A percentile compares a stretch with the other conserved stretches of the same genome.
These are phyloP conservation scores for Gomphus sp. DNA, from an alignment of 1,284 basidiomycete genomes.

Conservation along the genomic window DNA sequence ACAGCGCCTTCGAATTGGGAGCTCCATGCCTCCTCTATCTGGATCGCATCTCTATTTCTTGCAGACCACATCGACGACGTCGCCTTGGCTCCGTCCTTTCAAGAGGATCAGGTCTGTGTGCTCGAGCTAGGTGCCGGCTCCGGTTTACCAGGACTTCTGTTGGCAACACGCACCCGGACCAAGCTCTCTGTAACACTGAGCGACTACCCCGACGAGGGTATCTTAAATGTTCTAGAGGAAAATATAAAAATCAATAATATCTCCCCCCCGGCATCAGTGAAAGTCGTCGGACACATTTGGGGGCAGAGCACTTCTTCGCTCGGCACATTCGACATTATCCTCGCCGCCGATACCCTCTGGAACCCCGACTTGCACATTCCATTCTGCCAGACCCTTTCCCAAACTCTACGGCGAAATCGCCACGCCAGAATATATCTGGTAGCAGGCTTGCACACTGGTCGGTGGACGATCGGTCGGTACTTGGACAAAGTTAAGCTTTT, in stretches of 20 bases:
- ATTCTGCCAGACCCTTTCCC: constrained; percentile 43
- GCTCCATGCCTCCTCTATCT: constrained; percentile 66
- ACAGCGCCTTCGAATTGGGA: constrained; percentile 60
- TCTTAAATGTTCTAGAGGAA: constrained; percentile 46
- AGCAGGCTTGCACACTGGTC: constrained; percentile 64
- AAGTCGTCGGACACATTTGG: constrained; percentile 12
- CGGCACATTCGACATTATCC: constrained; percentile 47
- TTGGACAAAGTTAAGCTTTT: constrained; percentile 25
- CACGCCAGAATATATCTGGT: constrained; percentile 49
- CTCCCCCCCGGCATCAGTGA: constrained; percentile 29
- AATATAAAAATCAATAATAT: constrained; percentile 48
- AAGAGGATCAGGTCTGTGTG: constrained; percentile 22
- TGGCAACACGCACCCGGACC: constrained; percentile 38
- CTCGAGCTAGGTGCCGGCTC: constrained; percentile 67
- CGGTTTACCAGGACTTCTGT: constrained; percentile 58
- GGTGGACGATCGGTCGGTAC: constrained; percentile 59
- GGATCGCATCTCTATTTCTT: constrained; percentile 56
- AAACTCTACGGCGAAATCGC: constrained; percentile 33
- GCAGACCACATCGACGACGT: constrained; percentile 50
- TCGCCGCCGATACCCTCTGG: constrained; percentile 72
- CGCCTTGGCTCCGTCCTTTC: constrained; percentile 12
- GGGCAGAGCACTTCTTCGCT: constrained; percentile 8
- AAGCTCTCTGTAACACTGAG: constrained; percentile 42
- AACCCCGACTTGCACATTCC: constrained; percentile 47
- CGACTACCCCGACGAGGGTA: constrained; percentile 62